Conservation (phyloP, 768 basidiomycete genomes). For the Boletus eberwhitei region DNA sequence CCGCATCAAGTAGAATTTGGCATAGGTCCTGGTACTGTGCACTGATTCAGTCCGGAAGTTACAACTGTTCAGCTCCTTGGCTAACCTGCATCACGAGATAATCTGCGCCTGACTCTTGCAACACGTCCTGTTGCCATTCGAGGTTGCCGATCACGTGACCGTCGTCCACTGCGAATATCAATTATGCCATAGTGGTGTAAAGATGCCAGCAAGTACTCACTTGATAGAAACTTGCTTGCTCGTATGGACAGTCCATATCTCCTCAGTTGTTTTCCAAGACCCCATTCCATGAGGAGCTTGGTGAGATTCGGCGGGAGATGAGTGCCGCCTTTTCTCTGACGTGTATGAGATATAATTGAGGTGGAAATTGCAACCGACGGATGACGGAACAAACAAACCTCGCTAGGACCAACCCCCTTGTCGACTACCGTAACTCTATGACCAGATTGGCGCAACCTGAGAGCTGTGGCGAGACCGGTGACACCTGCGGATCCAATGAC, state of each 20-base stretch:
- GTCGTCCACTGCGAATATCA: constrained; percentile 35
- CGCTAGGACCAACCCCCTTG: constrained; percentile 41
- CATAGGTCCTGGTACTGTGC: constrained; percentile 54
- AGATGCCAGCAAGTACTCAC: constrained; percentile 8
- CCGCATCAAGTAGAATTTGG: constrained; percentile 46
- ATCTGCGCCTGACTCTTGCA: constrained; percentile 51
- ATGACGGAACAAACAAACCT: constrained; percentile 26
- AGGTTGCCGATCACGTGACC: constrained; percentile 46
- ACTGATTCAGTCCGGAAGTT: background rate
- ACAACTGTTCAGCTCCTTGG: background rate
- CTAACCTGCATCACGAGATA: constrained; percentile 51
- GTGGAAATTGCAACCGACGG: background rate
- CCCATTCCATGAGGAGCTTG: constrained; percentile 55
- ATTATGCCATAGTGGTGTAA: background rate
- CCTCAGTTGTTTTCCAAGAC: constrained; percentile 42
- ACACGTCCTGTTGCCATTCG: constrained; percentile 47
- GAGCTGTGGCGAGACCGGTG: constrained; percentile 57
- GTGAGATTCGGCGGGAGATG: constrained; percentile 61
- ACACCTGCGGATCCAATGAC: constrained; percentile 30
- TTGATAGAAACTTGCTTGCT: constrained; percentile 22
- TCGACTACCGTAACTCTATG: constrained; percentile 61
- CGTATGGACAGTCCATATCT: constrained; percentile 32
- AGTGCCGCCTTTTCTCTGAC: constrained; percentile 38
- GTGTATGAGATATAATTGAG: background rate
- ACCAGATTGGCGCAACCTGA: constrained; percentile 53